Percentiles rank a stretch among this genome's conserved stretches.
These are phyloP conservation scores for Mycena vulgaris DNA, from an alignment of 768 basidiomycete genomes.

Conservation along the genomic window DNA sequence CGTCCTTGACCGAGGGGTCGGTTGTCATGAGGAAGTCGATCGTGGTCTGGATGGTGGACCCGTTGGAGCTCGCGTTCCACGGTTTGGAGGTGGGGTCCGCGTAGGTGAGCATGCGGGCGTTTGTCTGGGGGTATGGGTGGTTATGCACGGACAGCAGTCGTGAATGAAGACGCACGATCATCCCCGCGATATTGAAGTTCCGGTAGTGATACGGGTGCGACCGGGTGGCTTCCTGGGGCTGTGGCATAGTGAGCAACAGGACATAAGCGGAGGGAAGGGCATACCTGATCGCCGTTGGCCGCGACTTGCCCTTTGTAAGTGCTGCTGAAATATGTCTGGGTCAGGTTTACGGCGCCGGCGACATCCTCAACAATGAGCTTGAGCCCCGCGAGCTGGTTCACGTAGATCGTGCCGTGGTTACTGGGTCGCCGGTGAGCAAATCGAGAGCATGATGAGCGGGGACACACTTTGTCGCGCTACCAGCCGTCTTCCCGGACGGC, in stretches of 20 bases:
- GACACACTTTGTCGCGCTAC: conserved; percentile 63
- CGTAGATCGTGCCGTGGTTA: conserved; percentile 79
- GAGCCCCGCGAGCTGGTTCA: conserved; percentile 71
- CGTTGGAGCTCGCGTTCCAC: conserved; percentile 67
- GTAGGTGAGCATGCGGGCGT: conserved; percentile 68
- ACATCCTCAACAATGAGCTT: conserved; percentile 69
- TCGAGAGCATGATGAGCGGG: not conserved
- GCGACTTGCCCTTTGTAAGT: conserved; percentile 68
- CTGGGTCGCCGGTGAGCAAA: conserved; percentile 50
- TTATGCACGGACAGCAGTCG: not conserved
- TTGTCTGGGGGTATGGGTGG: conserved; percentile 58
- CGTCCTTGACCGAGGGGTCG: conserved; percentile 53
- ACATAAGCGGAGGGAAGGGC: not conserved
- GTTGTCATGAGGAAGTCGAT: conserved; percentile 72
- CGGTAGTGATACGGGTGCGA: conserved; percentile 80
- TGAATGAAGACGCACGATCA: conserved; percentile 63
- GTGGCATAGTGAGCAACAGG: not conserved
- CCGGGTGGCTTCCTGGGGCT: conserved; percentile 74
- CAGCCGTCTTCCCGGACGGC: conserved; percentile 63
- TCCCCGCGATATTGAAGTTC: conserved; percentile 77
- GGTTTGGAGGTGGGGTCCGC: conserved; percentile 56
- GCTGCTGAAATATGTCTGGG: conserved; percentile 65
- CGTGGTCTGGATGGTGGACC: conserved; percentile 72
- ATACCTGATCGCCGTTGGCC: conserved; percentile 36
- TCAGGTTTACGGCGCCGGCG: conserved; percentile 62